phyloP scores from a whole-genome alignment of 129 eudicot genomes.

The Artemisia tridentata region DNA sequence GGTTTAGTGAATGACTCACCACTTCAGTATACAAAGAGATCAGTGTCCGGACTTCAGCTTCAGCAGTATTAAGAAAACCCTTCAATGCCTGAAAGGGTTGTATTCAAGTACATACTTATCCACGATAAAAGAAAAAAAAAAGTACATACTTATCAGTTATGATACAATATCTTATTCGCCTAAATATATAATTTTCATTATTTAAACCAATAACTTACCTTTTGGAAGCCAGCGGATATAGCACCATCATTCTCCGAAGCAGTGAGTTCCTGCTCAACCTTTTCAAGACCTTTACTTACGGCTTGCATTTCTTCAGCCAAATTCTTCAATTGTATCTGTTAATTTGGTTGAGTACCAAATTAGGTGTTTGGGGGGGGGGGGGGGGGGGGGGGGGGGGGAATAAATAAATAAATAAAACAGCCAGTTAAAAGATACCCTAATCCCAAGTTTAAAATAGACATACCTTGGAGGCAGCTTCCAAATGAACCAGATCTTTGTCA shows the following conservation, averaged over 20 bases:
- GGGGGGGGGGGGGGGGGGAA: too few relatives aligned
- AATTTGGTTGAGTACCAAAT: slow-evolving; percentile 17
- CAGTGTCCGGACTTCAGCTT: slow-evolving; percentile 94
- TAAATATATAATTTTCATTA: neutral
- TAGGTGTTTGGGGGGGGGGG: too few relatives aligned
- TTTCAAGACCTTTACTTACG: slow-evolving; percentile 97
- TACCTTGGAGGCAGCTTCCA: slow-evolving; percentile 97
- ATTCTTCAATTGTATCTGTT: slow-evolving; percentile 86
- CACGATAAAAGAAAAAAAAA: too few relatives aligned
- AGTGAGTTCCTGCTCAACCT: slow-evolving; percentile 94
- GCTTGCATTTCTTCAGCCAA: slow-evolving; percentile 99
- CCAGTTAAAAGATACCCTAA: neutral
- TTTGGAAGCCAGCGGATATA: slow-evolving; percentile 76
- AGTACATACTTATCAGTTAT: neutral
- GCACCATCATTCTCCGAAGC: slow-evolving; percentile 83
- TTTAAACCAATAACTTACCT: slow-evolving; percentile 41
- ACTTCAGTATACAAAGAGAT: slow-evolving; percentile 87
- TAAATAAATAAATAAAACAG: slow-evolving; percentile 12
- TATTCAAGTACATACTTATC: slow-evolving; percentile 7
- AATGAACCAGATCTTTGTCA: slow-evolving; percentile 81
- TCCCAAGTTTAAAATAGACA: slow-evolving; percentile 17
- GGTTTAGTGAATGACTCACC: slow-evolving; percentile 45
- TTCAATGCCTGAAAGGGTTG: slow-evolving; percentile 64
- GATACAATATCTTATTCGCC: neutral
- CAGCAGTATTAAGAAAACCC: slow-evolving; percentile 90